Base-by-base conservation (phyloP, 148 eudicot genomes). In the Rheum nobile region DNA sequence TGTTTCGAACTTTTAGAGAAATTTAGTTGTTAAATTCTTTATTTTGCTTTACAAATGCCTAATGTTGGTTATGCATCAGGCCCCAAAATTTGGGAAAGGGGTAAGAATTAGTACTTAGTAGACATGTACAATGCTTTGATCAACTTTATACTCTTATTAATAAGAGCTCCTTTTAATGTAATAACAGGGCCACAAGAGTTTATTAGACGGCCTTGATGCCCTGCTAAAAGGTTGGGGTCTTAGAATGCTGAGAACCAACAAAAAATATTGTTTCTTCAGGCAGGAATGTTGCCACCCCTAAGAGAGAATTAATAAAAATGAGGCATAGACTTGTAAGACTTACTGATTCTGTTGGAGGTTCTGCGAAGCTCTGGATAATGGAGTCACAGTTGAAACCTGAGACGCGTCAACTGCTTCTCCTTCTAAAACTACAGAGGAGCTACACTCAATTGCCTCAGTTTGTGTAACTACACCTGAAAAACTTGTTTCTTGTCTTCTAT, bases 331-430 rank as follows among this genome's bases (percentile, higher is more conserved):
- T 68, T 37, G 17, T 8, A 11, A n/a, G 47, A 47, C 73, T 72
- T 80, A 89, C 98, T 96, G 88, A 77, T 80, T 86, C 79, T 88
- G 90, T 86, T 93, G 84, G 72, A 75, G 77, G 73, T 77, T 82
- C 61, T 73, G 85, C 72, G 88, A 47, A 59, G 81, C 93, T 73
- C 89, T 83, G 68, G 71, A 77, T 10, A 82, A 69, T 78, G 84
- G 74, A 77, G 83, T 68, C 22, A 71, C 77, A 83, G 41, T 72
- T 55, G 83, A 57, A 61, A 89, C 86, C 74, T 76, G 85, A 67
- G 83, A 80, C 75, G 84, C 67, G 77, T 77, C 81, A 69, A 78
- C 76, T 77, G 87, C 92, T 74, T 84, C 93, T 73, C 85, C 83
- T 78, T 88, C 97, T 69, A 85, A 32, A 85, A 87, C 91, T 83